These are phyloP conservation scores for Suillus occidentalis DNA, from an alignment of 768 basidiomycete genomes.

Conservation along the genomic window DNA sequence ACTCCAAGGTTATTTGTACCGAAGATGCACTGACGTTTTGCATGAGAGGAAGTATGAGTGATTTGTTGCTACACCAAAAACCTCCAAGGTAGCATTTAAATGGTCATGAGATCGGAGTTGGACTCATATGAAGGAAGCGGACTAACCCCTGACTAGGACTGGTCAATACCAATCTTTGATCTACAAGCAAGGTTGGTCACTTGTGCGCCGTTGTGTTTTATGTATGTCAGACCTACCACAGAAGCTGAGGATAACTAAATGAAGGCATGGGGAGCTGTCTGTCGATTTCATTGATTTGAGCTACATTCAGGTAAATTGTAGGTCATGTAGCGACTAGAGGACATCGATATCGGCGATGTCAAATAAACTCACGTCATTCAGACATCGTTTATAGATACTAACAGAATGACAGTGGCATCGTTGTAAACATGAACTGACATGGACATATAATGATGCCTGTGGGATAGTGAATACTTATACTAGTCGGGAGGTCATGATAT, in stretches of 20 bases:
- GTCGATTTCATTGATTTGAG: not conserved
- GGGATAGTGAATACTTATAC: not conserved
- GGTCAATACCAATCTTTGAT: conserved; percentile 54
- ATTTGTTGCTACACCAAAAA: conserved; percentile 59
- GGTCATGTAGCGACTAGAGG: conserved; percentile 8
- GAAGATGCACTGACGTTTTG: conserved; percentile 47
- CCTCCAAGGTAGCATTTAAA: conserved; percentile 28
- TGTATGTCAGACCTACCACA: conserved; percentile 2
- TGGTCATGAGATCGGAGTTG: not conserved
- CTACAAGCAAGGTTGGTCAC: conserved; percentile 65
- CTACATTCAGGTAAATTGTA: not conserved
- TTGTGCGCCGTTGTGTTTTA: conserved; percentile 50
- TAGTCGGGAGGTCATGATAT: not conserved
- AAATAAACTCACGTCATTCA: not conserved
- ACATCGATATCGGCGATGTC: conserved; percentile 55
- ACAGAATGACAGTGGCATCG: not conserved
- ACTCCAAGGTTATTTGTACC: conserved; percentile 62
- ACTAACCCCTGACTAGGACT: conserved; percentile 46
- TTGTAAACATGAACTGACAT: not conserved
- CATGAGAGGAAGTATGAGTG: not conserved
- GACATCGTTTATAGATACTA: not conserved
- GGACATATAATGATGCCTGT: not conserved
- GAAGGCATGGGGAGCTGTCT: conserved; percentile 33
- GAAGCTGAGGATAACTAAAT: not conserved
- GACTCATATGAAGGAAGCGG: conserved; percentile 57